Base-by-base conservation (phyloP, 2,329 filamentous ascomycete genomes). In the Coleophoma crateriformis region DNA sequence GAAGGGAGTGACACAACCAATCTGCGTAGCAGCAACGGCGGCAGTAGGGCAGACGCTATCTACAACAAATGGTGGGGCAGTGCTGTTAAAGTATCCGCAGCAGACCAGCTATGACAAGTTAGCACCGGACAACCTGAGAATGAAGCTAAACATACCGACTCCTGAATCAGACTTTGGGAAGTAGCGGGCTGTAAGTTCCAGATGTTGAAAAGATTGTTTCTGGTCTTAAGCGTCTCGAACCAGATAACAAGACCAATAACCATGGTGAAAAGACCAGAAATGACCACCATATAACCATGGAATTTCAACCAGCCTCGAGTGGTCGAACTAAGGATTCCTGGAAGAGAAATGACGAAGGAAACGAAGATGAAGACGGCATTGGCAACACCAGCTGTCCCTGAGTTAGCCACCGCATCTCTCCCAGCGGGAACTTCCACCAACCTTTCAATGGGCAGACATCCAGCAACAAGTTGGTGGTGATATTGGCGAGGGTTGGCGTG, bases 81-180 rank as follows among this genome's bases (percentile, higher is more conserved):
- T 85, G 66, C 78, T 81, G 70, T 90, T 89, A 58, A 79, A 70
- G 70, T 88, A 94, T 54, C 88, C 88, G 60, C 88, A 94, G 79
- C 88, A 94, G 59, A 81, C 66, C 65, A 92, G 91, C 82, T 90
- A 61, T 61, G 50, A 20, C 4, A 58, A 54, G 47, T 56, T 47
- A 57, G 45, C 38, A 45, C 44, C 8, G 40, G 22, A 34, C 32
- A 27, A 42, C 20, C 20, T 17, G 14, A 11, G 12, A 15, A 35
- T 20, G 7, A 22, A 46, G 32, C 4, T n/a, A 32, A 27, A 33
- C 78, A 47, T 70, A 89, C 86, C 62, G 78, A 74, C 58, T 79
- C 76, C 67, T 94, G 87, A 64, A 94, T 74, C 48, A 91, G 69
- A 55, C 78, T 80, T 67, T 90, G 86, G 4, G 82, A 73, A 2